Evolutionary conservation across 495 filamentous ascomycete genomes (phyloP), one percentile per base, ranked within the genome.

Genomic region (Clavariopsis aquatica): DNA sequence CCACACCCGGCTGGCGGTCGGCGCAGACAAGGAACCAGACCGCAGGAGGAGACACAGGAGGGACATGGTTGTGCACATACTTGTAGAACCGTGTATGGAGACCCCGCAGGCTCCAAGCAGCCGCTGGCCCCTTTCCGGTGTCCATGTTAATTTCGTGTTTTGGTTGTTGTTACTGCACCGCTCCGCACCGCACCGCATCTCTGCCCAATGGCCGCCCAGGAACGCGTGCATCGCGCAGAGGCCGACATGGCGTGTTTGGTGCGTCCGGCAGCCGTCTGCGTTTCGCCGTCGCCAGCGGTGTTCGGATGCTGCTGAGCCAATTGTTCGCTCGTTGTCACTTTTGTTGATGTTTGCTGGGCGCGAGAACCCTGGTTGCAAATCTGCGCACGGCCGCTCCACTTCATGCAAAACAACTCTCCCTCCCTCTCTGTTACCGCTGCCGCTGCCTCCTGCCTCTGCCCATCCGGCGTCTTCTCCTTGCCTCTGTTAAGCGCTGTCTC

Each of bases 321-420:
- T 43, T 43, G 38, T 43, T 43, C 38, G 8, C 38, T 29, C 22
- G 8, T 31, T 31, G 26, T 54, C 26, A 28, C n/a, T 6, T 24
- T 28, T 54, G 22, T 38, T 56, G 52, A 56, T 57, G 53, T 29
- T 27, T 26, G 13, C 34, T 17, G 23, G 23, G 22, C n/a, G 4
- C 29, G 49, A 15, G 60, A 26, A 7, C 60, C 6, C 15, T 2
- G 28, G 31, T 22, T 27, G 47, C 47, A 49, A 49, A 49, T 49
- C 47, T 23, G 47, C 24, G 47, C 47, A 24, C 47, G 24, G 47
- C 47, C 20, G 47, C 47, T 47, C 47, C 23, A 6, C 47, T 49
- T 27, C 20, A 43, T 63, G 51, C 56, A 71, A 62, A 69, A 71
- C 58, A 69, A 58, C 62, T 64, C 52, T 20, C 28, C 41, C 53